Conservation (phyloP, 2,329 filamentous ascomycete species). For the Helicocarpus griseus region DNA sequence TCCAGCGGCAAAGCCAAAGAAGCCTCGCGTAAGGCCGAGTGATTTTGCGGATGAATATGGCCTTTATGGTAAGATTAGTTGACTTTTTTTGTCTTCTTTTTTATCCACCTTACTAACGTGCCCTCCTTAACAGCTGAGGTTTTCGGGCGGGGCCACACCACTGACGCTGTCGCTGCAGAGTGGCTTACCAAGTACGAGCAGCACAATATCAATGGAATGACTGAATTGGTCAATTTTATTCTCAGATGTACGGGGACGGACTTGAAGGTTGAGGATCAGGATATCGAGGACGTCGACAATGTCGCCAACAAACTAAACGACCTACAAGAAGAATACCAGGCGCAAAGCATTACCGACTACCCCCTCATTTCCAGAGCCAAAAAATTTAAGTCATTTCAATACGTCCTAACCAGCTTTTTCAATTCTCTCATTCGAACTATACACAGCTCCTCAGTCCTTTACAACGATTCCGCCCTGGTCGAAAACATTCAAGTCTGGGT, state of each 20-base stretch:
- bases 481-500: constrained; percentile 89
- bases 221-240: constrained; percentile 53
- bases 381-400: constrained; percentile 66
- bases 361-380: constrained; percentile 78
- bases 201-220: constrained; percentile 45
- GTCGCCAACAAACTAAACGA: constrained; percentile 68
- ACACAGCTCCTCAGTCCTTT: constrained; percentile 72
- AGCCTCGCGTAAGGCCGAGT: constrained; percentile 42
- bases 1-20: constrained; percentile 38
- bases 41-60: constrained; percentile 45
- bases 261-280: constrained; percentile 65
- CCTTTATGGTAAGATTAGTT: constrained; percentile 42
- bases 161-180: constrained; percentile 47
- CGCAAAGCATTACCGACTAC: constrained; percentile 78
- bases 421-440: constrained; percentile 64
- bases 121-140: constrained; percentile 41
- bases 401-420: constrained; percentile 70
- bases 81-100: neutral
- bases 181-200: constrained; percentile 50
- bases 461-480: constrained; percentile 64
- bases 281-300: constrained; percentile 84
- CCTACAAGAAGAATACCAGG: constrained; percentile 79
- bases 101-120: constrained; percentile 16
- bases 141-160: constrained; percentile 45
- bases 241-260: constrained; percentile 68